phyloP scores from a whole-genome alignment of 2,329 filamentous ascomycete species.

The Capronia americana region DNA sequence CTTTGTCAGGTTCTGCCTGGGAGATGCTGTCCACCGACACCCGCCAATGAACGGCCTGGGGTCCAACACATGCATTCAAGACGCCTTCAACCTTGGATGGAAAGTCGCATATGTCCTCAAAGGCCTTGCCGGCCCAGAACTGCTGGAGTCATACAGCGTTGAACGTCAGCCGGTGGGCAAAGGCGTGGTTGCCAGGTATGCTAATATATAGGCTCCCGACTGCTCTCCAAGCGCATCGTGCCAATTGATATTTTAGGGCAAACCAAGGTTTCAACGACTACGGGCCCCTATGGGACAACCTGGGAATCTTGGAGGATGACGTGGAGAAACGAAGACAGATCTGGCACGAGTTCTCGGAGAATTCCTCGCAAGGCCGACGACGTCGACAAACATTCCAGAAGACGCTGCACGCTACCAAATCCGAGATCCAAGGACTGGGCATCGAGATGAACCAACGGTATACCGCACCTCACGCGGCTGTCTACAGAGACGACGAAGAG shows the following conservation, averaged over 20 bases:
- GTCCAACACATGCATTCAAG: conserved; percentile 48
- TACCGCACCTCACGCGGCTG: background rate
- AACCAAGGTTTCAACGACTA: background rate
- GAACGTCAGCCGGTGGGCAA: background rate
- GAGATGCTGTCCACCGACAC: conserved; percentile 48
- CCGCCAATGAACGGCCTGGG: conserved; percentile 48
- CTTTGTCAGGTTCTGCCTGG: conserved; percentile 42
- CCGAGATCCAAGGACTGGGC: background rate
- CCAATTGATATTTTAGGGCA: background rate
- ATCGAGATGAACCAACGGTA: background rate
- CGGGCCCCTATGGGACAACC: background rate
- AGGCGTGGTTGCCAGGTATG: background rate
- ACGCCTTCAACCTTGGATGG: conserved; percentile 49
- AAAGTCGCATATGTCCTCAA: conserved; percentile 44
- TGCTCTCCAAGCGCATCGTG: background rate
- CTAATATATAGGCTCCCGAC: background rate
- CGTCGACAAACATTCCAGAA: background rate
- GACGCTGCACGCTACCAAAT: background rate
- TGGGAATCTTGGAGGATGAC: background rate
- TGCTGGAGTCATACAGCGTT: conserved; percentile 40
- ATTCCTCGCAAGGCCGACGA: background rate
- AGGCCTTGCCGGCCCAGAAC: conserved; percentile 10
- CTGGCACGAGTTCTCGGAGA: background rate
- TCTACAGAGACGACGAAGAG: background rate
- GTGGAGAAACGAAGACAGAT: background rate